Percentiles rank a stretch among this genome's conserved stretches.
Conservation (phyloP, 169 alveolate species). For the Plasmodium billcollinsi region DNA sequence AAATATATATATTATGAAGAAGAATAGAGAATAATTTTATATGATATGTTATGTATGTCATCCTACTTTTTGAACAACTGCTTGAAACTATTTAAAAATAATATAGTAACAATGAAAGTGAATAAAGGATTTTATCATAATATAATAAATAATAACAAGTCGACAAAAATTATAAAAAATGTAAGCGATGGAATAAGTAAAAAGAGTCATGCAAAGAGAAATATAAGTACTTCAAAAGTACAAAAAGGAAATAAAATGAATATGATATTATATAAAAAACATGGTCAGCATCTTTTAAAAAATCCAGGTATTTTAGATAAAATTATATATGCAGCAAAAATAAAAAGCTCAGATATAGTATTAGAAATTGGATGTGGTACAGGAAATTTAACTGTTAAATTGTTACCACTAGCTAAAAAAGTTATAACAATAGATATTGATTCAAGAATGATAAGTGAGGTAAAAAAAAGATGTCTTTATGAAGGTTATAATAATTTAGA, state of each 20-base stretch:
- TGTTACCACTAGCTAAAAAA: slow-evolving; percentile 95
- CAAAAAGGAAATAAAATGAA: slow-evolving; percentile 76
- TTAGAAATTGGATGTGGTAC: slow-evolving; percentile 99
- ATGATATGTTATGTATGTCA: slow-evolving; percentile 12
- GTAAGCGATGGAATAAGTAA: slow-evolving; percentile 42
- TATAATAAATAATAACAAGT: background rate
- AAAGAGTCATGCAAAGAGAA: slow-evolving; percentile 11
- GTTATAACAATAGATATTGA: slow-evolving; percentile 99
- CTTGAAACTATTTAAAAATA: slow-evolving; percentile 4
- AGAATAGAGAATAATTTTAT: background rate
- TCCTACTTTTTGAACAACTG: background rate
- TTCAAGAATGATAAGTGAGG: slow-evolving; percentile 99
- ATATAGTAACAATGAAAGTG: slow-evolving; percentile 17
- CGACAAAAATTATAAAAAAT: slow-evolving; percentile 24
- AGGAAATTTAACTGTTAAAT: slow-evolving; percentile 97
- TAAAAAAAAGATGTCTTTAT: slow-evolving; percentile 94
- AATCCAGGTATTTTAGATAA: slow-evolving; percentile 97
- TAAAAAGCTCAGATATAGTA: slow-evolving; percentile 97
- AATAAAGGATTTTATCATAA: slow-evolving; percentile 26
- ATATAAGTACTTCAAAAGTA: slow-evolving; percentile 61
- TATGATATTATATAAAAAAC: slow-evolving; percentile 92
- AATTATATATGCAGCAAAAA: slow-evolving; percentile 96
- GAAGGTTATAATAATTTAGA: slow-evolving; percentile 91
- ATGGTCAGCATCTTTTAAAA: slow-evolving; percentile 98
- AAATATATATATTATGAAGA: too few relatives aligned